A percentile compares a stretch with the other conserved stretches of the same genome.
Evolutionary conservation across 768 basidiomycete species (phyloP).

Genomic region (Boletus eberwhitei): DNA sequence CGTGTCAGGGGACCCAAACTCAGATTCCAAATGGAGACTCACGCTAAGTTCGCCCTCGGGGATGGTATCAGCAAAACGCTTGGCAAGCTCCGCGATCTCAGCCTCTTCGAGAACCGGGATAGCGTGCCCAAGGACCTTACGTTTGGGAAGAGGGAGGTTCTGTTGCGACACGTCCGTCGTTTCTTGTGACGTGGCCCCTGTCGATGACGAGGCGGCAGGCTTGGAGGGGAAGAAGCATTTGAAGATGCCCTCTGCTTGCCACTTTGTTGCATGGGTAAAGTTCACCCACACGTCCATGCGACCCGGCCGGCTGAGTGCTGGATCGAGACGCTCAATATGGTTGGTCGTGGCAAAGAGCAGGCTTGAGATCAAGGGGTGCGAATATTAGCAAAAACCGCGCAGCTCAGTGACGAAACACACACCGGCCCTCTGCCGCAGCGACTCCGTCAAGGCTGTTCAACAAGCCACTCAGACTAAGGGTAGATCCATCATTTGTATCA

Average conservation of each 20-base stretch:
- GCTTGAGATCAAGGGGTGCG: slow-evolving; percentile 35
- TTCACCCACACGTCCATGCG: slow-evolving; percentile 93
- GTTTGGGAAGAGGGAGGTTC: slow-evolving; percentile 66
- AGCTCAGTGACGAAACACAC: slow-evolving; percentile 29
- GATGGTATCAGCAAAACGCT: slow-evolving; percentile 76
- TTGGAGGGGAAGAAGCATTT: slow-evolving; percentile 89
- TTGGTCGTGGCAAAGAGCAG: slow-evolving; percentile 91
- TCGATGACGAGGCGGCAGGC: slow-evolving; percentile 13
- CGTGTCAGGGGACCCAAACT: background rate
- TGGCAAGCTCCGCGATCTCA: slow-evolving; percentile 75
- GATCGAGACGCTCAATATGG: slow-evolving; percentile 90
- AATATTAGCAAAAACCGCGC: slow-evolving; percentile 18
- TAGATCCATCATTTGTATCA: slow-evolving; percentile 70
- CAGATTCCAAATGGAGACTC: slow-evolving; percentile 27
- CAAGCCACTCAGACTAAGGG: slow-evolving; percentile 79
- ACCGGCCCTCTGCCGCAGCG: slow-evolving; percentile 84
- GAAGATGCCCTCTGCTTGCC: slow-evolving; percentile 92
- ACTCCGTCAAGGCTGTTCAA: slow-evolving; percentile 85
- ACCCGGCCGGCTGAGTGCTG: slow-evolving; percentile 82
- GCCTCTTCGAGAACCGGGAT: slow-evolving; percentile 71
- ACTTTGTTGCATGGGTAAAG: slow-evolving; percentile 87
- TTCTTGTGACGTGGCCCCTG: slow-evolving; percentile 14
- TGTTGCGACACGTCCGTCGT: slow-evolving; percentile 52
- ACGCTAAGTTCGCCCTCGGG: slow-evolving; percentile 89
- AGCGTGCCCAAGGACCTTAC: slow-evolving; percentile 53